A percentile compares a stretch with the other conserved stretches of the same genome.
phyloP scores from a whole-genome alignment of 495 filamentous ascomycete species.

The Entonaema liquescens region DNA sequence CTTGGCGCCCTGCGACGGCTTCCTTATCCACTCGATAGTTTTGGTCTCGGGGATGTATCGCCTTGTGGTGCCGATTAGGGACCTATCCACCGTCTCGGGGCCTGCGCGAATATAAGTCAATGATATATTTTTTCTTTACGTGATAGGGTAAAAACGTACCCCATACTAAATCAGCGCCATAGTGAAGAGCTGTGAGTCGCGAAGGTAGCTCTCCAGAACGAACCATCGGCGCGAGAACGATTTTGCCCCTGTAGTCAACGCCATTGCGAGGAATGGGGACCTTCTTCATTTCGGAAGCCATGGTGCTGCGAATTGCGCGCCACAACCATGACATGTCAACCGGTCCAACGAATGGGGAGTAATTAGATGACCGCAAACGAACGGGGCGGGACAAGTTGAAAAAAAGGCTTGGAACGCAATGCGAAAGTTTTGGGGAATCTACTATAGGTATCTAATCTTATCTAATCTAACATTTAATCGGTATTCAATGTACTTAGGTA shows the following conservation, averaged over 20 bases:
- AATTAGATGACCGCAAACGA: neutral
- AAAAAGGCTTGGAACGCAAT: neutral
- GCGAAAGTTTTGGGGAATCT: conserved; percentile 9
- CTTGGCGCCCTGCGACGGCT: conserved; percentile 70
- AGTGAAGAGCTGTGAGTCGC: conserved; percentile 85
- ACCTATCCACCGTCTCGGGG: conserved; percentile 90
- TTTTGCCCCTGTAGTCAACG: conserved; percentile 90
- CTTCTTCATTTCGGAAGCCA: conserved; percentile 64
- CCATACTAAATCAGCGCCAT: conserved; percentile 97
- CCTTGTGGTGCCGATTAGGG: conserved; percentile 85
- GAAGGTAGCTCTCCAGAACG: conserved; percentile 93
- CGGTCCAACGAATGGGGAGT: neutral
- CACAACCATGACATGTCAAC: conserved; percentile 37
- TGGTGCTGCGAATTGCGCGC: conserved; percentile 49
- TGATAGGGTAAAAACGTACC: conserved; percentile 57
- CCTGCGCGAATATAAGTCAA: conserved; percentile 54
- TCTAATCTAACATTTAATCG: conserved; percentile 25
- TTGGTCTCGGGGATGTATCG: conserved; percentile 75
- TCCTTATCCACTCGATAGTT: conserved; percentile 83
- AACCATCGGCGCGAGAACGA: conserved; percentile 98
- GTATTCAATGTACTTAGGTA: conserved; percentile 1
- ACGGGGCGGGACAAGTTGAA: neutral
- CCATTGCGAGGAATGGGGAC: conserved; percentile 88
- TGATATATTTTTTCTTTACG: too few relatives aligned
- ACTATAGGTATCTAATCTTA: conserved; percentile 38